Conservation (phyloP, 768 basidiomycete species). For the Pleurotus sapidus region DNA sequence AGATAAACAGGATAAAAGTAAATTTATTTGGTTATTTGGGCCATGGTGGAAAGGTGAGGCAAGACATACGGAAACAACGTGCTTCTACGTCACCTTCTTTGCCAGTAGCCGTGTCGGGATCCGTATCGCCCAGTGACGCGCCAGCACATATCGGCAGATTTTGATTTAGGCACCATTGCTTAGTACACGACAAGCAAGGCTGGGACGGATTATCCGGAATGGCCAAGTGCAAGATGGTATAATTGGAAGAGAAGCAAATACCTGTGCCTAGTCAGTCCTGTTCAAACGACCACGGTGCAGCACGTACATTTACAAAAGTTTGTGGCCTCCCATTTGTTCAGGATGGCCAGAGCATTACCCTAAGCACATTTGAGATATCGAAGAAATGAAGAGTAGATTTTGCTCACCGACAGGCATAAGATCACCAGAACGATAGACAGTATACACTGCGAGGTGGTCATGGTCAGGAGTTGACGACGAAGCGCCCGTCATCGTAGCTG, state of each 20-base stretch:
- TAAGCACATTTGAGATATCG: constrained; percentile 1
- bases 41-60: constrained; percentile 9
- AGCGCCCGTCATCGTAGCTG: not conserved
- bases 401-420: not conserved
- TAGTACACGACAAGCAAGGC: constrained; percentile 91
- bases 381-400: not conserved
- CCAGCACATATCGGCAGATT: constrained; percentile 82
- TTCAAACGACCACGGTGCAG: not conserved
- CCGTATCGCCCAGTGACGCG: constrained; percentile 79
- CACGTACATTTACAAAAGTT: constrained; percentile 84
- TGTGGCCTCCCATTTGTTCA: constrained; percentile 85
- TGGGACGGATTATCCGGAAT: constrained; percentile 83
- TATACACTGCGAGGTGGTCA: constrained; percentile 13
- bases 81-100: constrained; percentile 96
- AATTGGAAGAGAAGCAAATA: constrained; percentile 88
- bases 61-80: constrained; percentile 85
- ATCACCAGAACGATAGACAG: constrained; percentile 16
- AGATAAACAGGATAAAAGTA: constrained; percentile 10
- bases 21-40: not conserved
- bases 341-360: constrained; percentile 34
- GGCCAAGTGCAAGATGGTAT: constrained; percentile 78
- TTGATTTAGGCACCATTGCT: constrained; percentile 94
- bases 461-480: constrained; percentile 11
- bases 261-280: constrained; percentile 41
- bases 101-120: constrained; percentile 91